Evolutionary conservation across 1,284 basidiomycete genomes (phyloP), one percentile per base, ranked within the genome.

Genomic region (Trametes sp.): DNA sequence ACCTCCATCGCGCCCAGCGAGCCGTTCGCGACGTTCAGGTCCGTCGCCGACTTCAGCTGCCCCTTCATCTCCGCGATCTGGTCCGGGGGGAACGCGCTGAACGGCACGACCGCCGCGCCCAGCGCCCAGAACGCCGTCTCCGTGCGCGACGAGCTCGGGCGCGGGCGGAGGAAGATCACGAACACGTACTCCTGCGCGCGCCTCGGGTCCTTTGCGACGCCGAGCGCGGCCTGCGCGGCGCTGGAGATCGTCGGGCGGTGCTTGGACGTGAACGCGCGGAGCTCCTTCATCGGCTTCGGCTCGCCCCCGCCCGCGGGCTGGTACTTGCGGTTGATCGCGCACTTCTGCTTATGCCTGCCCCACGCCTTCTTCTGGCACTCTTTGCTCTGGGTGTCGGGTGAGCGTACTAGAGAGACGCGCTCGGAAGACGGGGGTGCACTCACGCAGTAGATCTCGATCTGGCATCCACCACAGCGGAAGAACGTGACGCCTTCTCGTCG

Each of bases 261-360:
- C 52, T 73, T 73, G 56, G 63, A 62, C 28, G 70, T 68, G 65
- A 71, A 73, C 36, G 48, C 59, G 45, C 66, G 66, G 42, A 72
- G 67, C 26, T 54, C 50, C 48, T 65, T 66, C 55, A 60, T 57
- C 28, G 54, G 54, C 49, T 60, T 61, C 26, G 56, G 59, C 55
- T 60, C 59, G 31, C 46, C 59, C 14, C 50, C 62, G 54, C 51
- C 54, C 0, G 33, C 38, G 26, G 53, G 54, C 54, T 57, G 54
- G 41, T 55, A 51, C 38, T 65, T 61, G 62, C 64, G 63, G 59
- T 71, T 71, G 31, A 71, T 52, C 51, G 59, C 63, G 63, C 70
- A 71, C 38, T 67, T 70, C 21, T 53, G 55, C 53, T 71, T 73
- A 61, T 73, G 69, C 14, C 58, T 41, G 9, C 60, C 48, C 69